Conservation (phyloP, 116 monocot genomes). For the Phalaenopsis hybrid region DNA sequence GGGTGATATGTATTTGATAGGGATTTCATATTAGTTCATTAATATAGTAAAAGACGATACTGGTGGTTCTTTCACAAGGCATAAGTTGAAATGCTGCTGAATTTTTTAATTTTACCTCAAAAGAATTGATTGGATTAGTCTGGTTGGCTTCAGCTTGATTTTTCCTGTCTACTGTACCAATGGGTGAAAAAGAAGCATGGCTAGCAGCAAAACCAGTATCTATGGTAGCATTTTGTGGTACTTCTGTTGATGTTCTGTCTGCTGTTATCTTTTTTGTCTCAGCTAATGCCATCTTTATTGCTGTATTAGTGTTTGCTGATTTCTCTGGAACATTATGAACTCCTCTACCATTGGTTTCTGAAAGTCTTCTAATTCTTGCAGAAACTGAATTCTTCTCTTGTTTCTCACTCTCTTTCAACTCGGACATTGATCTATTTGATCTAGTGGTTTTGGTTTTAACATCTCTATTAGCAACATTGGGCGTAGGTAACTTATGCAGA, state of each 20-base stretch:
- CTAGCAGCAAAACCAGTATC: conserved; percentile 36
- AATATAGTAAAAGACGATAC: too few relatives aligned
- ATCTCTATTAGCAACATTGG: conserved; percentile 26
- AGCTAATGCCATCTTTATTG: conserved; percentile 16
- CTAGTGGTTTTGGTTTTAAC: conserved; percentile 22
- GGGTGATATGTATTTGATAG: too few relatives aligned
- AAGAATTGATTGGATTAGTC: conserved; percentile 13
- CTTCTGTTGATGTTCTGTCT: neutral
- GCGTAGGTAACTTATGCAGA: conserved; percentile 26
- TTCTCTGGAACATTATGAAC: neutral
- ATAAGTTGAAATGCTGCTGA: neutral
- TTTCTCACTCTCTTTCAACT: conserved; percentile 32
- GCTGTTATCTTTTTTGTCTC: conserved; percentile 14
- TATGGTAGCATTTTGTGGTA: conserved; percentile 18
- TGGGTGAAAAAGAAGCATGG: conserved; percentile 31
- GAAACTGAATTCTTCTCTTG: conserved; percentile 27
- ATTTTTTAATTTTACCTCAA: neutral
- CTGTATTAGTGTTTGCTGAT: neutral
- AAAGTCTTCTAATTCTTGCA: conserved; percentile 32
- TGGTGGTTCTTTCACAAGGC: neutral
- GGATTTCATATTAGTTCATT: too few relatives aligned
- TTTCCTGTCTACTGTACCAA: conserved; percentile 21
- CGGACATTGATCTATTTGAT: conserved; percentile 36
- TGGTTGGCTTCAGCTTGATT: conserved; percentile 7
- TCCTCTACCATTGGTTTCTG: conserved; percentile 31